Percentiles rank a stretch among this genome's conserved stretches.
These are phyloP conservation scores for Saturnispora diversa DNA, from an alignment of 805 yeast genomes.

Conservation along the genomic window DNA sequence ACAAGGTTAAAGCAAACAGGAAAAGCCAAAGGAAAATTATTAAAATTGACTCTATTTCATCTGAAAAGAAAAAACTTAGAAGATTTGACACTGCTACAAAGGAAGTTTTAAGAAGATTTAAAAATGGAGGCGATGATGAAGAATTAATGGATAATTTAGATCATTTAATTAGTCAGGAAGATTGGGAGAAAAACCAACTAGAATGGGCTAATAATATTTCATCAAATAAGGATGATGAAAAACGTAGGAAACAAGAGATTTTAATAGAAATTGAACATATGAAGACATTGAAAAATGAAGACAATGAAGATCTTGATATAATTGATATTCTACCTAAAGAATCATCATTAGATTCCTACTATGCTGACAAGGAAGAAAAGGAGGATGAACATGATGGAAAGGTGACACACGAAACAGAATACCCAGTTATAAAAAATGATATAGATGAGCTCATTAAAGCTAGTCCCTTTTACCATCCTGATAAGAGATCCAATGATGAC, in stretches of 20 bases:
- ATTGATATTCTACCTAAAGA: no score
- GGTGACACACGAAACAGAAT: background rate
- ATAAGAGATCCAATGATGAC: background rate
- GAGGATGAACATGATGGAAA: background rate
- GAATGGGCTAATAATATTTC: background rate
- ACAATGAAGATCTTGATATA: no score
- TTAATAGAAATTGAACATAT: background rate
- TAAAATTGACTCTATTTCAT: background rate
- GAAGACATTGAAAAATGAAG: background rate
- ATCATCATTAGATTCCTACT: background rate
- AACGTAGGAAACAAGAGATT: background rate
- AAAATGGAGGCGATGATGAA: background rate
- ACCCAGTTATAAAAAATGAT: background rate
- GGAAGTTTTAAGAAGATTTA: conserved; percentile 7
- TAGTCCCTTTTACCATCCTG: conserved; percentile 5
- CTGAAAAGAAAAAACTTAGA: conserved; percentile 1
- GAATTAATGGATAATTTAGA: conserved; percentile 2
- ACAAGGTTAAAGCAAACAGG: background rate
- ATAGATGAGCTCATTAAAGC: conserved; percentile 3
- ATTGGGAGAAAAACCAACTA: conserved; percentile 9
- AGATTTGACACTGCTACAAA: conserved; percentile 9
- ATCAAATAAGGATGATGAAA: conserved; percentile 1
- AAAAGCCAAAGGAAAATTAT: background rate
- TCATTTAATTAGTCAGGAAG: conserved; percentile 5
- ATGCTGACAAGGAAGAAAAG: background rate